Base-by-base conservation (phyloP, 2,329 filamentous ascomycete species). In the Pestalotiopsis sp. region DNA sequence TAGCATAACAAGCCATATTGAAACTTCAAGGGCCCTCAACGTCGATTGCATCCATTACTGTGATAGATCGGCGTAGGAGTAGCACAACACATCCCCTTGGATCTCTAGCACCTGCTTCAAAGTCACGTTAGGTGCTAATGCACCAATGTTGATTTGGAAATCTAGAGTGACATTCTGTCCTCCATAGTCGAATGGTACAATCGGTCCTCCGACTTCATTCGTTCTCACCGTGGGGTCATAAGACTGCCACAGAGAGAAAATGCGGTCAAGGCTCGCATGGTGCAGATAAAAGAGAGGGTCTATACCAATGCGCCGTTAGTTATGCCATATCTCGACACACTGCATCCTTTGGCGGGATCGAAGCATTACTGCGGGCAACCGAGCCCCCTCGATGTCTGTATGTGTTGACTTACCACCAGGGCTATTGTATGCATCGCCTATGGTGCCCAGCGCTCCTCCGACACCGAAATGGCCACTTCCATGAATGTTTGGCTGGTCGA, bases 401-500 rank as follows among this genome's bases (percentile, higher is more conserved):
- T 66, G 62, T 12, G 68, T 74, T 25, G 72, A 64, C 27, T 75
- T 72, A 25, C 68, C 71, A 3, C 69, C 73, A 5, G 74, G 73
- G 69, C 77, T 59, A 13, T 59, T 59, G 1, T 59, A 27, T 3
- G 66, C 75, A n/a, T 77, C 77, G 56, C 75, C 75, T 4, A 77
- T 71, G 20, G 73, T 76, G 63, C 5, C 77, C 76, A 9, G 72
- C 75, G 77, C 73, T 4, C 77, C 78, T 27, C 77, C 69, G 1
- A 70, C 69, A 7, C 73, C 73, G 2, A 63, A 68, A 11, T 66
- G 69, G 38, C 73, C 73, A 20, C 76, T 70, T 0, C 78, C 79
- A 72, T 82, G 77, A 77, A 82, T 78, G 38, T 68, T 67, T 49
- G 71, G 73, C 74, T 82, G 77, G 58, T 67, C 58, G 68, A 82